Conservation (phyloP, 371 early-diverging fungal species). For the Cokeromyces recurvatus region DNA sequence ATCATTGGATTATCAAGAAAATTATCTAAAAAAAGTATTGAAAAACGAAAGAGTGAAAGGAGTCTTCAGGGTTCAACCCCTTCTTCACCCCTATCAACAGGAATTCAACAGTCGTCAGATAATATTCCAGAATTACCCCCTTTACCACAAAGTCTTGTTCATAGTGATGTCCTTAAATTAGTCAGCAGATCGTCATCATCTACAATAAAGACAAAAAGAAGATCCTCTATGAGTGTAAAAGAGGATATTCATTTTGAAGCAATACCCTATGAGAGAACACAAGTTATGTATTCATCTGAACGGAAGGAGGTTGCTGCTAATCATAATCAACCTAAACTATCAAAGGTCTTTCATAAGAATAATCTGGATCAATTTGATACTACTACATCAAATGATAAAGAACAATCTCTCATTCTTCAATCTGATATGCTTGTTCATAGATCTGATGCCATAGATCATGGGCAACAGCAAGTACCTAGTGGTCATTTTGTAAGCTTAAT, state of each 20-base stretch:
- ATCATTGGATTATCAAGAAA: constrained; percentile 15
- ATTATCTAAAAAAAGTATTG: constrained; percentile 25
- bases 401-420: not conserved
- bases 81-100: constrained; percentile 5
- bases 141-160: too few relatives aligned
- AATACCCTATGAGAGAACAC: constrained; percentile 34
- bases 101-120: constrained; percentile 12
- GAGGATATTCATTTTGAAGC: constrained; percentile 20
- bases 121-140: too few relatives aligned
- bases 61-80: constrained; percentile 4
- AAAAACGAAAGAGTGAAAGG: constrained; percentile 23
- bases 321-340: not conserved
- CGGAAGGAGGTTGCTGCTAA: not conserved
- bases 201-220: not conserved
- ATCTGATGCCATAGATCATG: too few relatives aligned
- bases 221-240: not conserved
- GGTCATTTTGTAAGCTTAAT: constrained; percentile 31
- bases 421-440: too few relatives aligned
- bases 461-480: constrained; percentile 4
- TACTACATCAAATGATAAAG: not conserved
- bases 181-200: too few relatives aligned
- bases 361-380: not conserved
- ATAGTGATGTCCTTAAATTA: not conserved
- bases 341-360: constrained; percentile 6
- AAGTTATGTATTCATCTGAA: not conserved